Conservation (phyloP, 352 stramenopile genomes). For the Phytophthora hibernalis region DNA sequence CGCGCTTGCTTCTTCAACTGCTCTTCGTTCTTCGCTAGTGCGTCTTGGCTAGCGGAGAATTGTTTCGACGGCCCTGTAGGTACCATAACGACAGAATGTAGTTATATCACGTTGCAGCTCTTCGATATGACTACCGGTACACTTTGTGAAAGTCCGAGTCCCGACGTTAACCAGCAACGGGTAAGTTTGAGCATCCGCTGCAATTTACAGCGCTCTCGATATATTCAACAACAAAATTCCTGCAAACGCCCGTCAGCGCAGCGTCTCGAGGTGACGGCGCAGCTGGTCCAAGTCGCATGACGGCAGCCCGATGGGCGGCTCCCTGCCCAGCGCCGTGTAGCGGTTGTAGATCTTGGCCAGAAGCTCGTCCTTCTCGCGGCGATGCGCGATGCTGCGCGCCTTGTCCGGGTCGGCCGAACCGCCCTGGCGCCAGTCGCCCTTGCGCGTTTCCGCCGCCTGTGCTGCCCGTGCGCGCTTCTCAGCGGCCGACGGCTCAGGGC, state of each 20-base stretch:
- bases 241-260: conserved; percentile 41
- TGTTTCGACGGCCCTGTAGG: neutral
- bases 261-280: conserved; percentile 74
- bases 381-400: conserved; percentile 62
- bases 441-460: conserved; percentile 69
- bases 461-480: conserved; percentile 74
- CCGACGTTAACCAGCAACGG: neutral
- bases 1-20: conserved; percentile 1
- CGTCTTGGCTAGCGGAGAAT: neutral
- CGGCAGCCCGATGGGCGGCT: conserved; percentile 82
- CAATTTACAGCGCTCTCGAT: conserved; percentile 6
- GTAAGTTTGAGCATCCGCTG: neutral
- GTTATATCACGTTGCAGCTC: neutral
- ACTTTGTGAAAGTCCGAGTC: neutral
- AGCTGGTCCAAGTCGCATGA: conserved; percentile 84
- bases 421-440: conserved; percentile 82
- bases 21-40: neutral
- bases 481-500: conserved; percentile 56
- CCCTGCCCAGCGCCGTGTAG: conserved; percentile 78
- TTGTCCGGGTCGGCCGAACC: conserved; percentile 69
- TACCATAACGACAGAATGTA: conserved; percentile 17
- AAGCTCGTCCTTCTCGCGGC: conserved; percentile 86
- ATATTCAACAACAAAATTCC: conserved; percentile 19
- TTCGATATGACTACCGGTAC: conserved; percentile 5
- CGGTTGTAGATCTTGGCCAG: conserved; percentile 82